These are phyloP conservation scores for Hypoxylon lenormandii DNA, from an alignment of 495 filamentous ascomycete genomes.

Conservation along the genomic window DNA sequence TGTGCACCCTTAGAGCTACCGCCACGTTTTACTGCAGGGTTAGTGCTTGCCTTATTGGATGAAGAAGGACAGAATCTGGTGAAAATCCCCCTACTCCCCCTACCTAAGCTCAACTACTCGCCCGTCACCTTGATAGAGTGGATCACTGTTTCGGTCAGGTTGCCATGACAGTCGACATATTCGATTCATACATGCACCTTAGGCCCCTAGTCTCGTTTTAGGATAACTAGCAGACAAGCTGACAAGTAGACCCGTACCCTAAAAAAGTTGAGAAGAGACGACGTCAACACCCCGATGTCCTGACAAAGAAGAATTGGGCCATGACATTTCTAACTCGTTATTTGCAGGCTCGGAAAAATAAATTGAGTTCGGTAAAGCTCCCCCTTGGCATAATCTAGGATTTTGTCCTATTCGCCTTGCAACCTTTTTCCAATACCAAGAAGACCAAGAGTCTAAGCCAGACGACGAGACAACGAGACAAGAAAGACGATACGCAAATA, in stretches of 20 bases:
- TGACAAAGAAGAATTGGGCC: conserved; percentile 19
- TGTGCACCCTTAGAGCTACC: conserved; percentile 32
- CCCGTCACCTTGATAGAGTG: no score
- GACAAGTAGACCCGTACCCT: no score
- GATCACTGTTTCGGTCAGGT: no score
- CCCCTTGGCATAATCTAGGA: conserved; percentile 22
- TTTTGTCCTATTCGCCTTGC: background rate
- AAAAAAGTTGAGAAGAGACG: conserved; percentile 16
- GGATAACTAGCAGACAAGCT: no score
- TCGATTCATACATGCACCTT: no score
- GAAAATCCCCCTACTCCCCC: background rate
- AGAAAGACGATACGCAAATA: conserved; percentile 1
- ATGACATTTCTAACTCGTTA: conserved; percentile 25
- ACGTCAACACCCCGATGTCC: conserved; percentile 27
- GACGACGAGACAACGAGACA: conserved; percentile 23
- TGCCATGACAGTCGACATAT: no score
- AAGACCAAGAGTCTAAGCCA: conserved; percentile 11
- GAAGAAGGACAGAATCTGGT: background rate
- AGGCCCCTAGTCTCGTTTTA: no score
- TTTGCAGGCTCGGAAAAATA: conserved; percentile 1
- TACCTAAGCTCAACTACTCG: no score
- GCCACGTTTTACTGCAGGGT: conserved; percentile 46
- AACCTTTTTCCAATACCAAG: conserved; percentile 27
- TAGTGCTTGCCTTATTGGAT: conserved; percentile 2
- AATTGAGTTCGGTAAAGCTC: background rate